phyloP scores from a whole-genome alignment of 2,329 filamentous ascomycete genomes.

The Penicillium sumatraense region DNA sequence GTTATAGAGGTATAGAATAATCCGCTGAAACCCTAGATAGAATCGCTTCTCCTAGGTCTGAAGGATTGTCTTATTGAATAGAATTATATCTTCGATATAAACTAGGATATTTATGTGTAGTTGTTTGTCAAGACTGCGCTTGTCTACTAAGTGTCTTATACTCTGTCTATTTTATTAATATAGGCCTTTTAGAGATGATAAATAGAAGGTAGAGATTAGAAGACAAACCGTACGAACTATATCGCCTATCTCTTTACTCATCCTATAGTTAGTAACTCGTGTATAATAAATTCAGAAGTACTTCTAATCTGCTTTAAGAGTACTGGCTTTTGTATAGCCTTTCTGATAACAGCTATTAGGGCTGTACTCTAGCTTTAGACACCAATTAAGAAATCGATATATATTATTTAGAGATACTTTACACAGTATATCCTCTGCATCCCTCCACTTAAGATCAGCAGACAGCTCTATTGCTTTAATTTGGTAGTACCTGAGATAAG shows the following conservation, averaged over 20 bases:
- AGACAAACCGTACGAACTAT: constrained; percentile 19
- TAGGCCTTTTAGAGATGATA: constrained; percentile 4
- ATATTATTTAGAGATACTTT: constrained; percentile 24
- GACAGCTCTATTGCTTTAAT: constrained; percentile 21
- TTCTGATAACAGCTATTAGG: constrained; percentile 14
- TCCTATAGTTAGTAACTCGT: constrained; percentile 14
- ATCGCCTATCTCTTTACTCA: constrained; percentile 22
- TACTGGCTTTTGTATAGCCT: constrained; percentile 20
- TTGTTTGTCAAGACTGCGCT: constrained; percentile 21
- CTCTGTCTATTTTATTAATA: constrained; percentile 15
- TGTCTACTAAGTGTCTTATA: constrained; percentile 22
- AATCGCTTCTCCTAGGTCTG: constrained; percentile 26
- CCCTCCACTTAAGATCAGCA: constrained; percentile 21
- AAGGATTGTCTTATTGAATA: constrained; percentile 27
- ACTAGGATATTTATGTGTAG: constrained; percentile 18
- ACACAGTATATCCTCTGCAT: constrained; percentile 20
- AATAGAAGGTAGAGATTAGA: background rate
- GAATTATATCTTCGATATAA: constrained; percentile 28
- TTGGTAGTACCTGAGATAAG: constrained; percentile 21
- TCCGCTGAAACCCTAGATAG: constrained; percentile 23
- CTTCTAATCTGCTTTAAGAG: constrained; percentile 27
- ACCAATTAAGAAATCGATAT: constrained; percentile 27
- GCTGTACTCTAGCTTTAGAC: constrained; percentile 23
- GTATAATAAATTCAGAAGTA: constrained; percentile 27
- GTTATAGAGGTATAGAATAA: constrained; percentile 28